Percentiles rank a stretch among this genome's conserved stretches.
Evolutionary conservation across 305 asterid species (phyloP).

Genomic region (Ilex paraguariensis): DNA sequence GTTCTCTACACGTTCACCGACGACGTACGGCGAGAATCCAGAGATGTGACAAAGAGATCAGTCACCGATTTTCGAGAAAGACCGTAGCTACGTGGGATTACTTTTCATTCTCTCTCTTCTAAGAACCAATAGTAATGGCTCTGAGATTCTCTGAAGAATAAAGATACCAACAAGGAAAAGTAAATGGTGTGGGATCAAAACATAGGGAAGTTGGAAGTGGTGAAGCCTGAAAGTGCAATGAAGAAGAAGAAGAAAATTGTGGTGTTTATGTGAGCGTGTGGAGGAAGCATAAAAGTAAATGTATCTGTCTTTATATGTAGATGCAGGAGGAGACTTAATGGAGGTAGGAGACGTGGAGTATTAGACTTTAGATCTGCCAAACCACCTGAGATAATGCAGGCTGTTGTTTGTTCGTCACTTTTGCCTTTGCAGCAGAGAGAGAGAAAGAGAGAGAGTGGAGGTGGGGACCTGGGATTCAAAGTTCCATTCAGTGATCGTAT

Average conservation of each 20-base stretch:
- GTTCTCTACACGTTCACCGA: constrained; percentile 14
- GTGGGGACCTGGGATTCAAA: too few relatives aligned
- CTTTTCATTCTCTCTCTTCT: background rate
- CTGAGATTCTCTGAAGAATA: background rate
- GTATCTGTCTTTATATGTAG: too few relatives aligned
- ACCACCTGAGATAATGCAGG: too few relatives aligned
- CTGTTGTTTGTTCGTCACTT: too few relatives aligned
- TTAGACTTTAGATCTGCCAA: too few relatives aligned
- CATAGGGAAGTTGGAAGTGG: too few relatives aligned
- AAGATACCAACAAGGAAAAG: background rate
- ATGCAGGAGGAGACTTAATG: too few relatives aligned
- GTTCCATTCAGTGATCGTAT: too few relatives aligned
- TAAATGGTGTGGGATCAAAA: background rate
- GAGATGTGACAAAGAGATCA: constrained; percentile 19
- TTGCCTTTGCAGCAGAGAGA: too few relatives aligned
- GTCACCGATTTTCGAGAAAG: constrained; percentile 15
- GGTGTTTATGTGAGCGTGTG: constrained; percentile 12
- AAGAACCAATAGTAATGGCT: background rate
- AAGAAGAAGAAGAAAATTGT: constrained; percentile 1
- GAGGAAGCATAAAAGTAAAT: constrained; percentile 2
- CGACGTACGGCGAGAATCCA: constrained; percentile 18
- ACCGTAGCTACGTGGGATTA: too few relatives aligned
- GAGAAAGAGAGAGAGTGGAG: too few relatives aligned
- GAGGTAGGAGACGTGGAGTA: too few relatives aligned
- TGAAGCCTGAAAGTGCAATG: background rate